Evolutionary conservation across 2,329 filamentous ascomycete genomes (phyloP).

Genomic region (Fusarium graminum): DNA sequence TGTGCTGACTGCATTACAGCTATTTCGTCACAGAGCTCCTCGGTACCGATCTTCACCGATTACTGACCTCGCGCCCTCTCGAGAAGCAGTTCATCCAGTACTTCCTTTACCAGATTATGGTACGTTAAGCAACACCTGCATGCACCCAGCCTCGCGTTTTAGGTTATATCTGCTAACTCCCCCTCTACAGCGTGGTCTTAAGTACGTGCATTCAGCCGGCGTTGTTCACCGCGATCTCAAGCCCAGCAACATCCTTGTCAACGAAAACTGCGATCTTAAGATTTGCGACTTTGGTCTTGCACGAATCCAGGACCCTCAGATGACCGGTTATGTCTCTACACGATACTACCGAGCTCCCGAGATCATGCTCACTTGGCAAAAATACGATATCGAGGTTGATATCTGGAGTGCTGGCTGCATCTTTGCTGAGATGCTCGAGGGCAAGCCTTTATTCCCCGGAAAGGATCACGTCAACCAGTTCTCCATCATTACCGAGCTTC

Average conservation of each 20-base stretch:
- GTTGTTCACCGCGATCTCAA: constrained; percentile 98
- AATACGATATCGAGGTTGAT: constrained; percentile 98
- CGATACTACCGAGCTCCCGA: constrained; percentile 98
- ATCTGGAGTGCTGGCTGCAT: constrained; percentile 99
- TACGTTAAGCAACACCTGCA: constrained; percentile 60
- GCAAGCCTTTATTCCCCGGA: constrained; percentile 96
- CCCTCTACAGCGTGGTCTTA: constrained; percentile 81
- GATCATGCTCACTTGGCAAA: constrained; percentile 99
- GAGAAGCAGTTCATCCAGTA: constrained; percentile 99
- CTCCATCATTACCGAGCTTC: constrained; percentile 97
- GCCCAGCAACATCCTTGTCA: constrained; percentile 98
- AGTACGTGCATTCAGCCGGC: constrained; percentile 98
- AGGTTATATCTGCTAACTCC: constrained; percentile 27
- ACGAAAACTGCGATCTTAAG: constrained; percentile 99
- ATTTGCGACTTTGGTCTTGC: constrained; percentile 99
- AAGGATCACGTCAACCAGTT: constrained; percentile 99
- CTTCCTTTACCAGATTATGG: constrained; percentile 98
- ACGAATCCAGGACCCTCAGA: constrained; percentile 98
- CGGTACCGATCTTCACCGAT: constrained; percentile 94
- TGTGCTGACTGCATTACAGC: constrained; percentile 61
- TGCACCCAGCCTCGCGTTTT: not conserved
- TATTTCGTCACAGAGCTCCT: constrained; percentile 99
- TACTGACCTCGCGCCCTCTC: constrained; percentile 93
- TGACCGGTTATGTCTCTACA: constrained; percentile 99
- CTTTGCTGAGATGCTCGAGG: constrained; percentile 99